Base-by-base conservation (phyloP, 768 basidiomycete species). In the Phaeolepiota aurea region DNA sequence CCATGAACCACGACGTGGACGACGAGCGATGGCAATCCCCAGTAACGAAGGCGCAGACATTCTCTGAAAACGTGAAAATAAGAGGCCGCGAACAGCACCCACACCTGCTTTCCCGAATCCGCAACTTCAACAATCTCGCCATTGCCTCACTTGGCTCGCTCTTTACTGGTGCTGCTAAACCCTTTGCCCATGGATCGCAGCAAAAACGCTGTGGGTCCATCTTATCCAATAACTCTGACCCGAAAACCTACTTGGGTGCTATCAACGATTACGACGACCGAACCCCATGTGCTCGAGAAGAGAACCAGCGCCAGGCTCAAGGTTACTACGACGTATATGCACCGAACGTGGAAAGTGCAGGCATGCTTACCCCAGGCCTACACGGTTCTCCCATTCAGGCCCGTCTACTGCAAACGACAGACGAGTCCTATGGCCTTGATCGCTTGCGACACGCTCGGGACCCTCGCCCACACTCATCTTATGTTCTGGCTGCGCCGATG, bases 71-170 rank as follows among this genome's bases (percentile, higher is more conserved):
- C 25, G 7, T n/a, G 7, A 28, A 28, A n/a, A n/a, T n/a, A 28
- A n/a, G 25, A 28, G 25, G 7, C n/a, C 25, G n/a, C n/a, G 25
- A 7, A 7, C 25, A 7, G 7, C 37, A 40, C 4, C 9, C 21
- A 28, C 38, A 25, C 7, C 20, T 40, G 7, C 18, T 40, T 28
- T 40, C 38, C 13, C 22, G 38, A 21, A 40, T 40, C 19, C 38
- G 38, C 4, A 40, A 40, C 28, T 30, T 40, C 12, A 31, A 31
- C 19, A 23, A 14, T 30, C 14, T 38, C 21, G 20, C 22, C 4
- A 5, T 40, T 13, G 14, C 21, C 19, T 40, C 38, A 4, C 20
- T 40, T 14, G 38, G 38, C 9, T 40, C 38, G 5, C 23, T 40
- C 7, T 40, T 40, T 21, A 28, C 38, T 40, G 20, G 10, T 21